phyloP scores from a whole-genome alignment of 176 grass and related monocot genomes.

The Oryza australiensis region DNA sequence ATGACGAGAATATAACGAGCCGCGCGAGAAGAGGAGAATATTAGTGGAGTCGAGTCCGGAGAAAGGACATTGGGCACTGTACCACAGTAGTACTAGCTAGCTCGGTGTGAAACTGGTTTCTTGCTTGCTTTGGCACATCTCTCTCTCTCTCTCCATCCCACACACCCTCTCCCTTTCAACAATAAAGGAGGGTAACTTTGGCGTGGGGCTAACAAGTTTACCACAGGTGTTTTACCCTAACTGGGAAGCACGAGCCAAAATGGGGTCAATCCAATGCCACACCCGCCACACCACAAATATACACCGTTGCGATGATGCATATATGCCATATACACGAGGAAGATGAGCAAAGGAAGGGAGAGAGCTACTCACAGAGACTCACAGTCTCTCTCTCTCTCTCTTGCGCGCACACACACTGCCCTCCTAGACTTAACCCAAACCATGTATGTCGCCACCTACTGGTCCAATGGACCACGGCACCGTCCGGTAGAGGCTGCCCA shows the following conservation, averaged over 20 bases:
- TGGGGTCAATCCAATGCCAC: conserved; percentile 42
- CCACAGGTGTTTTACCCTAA: conserved; percentile 56
- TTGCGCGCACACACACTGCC: background rate
- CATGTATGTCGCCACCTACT: conserved; percentile 48
- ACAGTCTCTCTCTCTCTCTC: background rate
- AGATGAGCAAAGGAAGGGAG: background rate
- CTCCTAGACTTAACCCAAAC: conserved; percentile 55
- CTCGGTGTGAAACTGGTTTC: conserved; percentile 41
- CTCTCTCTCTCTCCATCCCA: conserved; percentile 19
- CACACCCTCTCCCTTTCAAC: background rate
- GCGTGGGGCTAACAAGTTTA: conserved; percentile 30
- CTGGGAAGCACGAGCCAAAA: conserved; percentile 40
- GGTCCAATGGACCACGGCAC: conserved; percentile 41
- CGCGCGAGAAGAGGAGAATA: conserved; percentile 13
- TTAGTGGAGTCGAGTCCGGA: conserved; percentile 31
- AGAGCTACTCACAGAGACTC: background rate
- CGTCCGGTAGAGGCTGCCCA: conserved; percentile 27
- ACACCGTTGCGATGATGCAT: conserved; percentile 17
- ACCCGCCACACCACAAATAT: conserved; percentile 35
- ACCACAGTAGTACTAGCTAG: conserved; percentile 35
- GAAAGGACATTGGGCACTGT: background rate
- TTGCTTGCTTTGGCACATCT: conserved; percentile 42
- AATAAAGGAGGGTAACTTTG: conserved; percentile 56
- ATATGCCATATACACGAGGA: conserved; percentile 36
- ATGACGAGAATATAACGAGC: conserved; percentile 38